Evolutionary conservation across 352 stramenopile genomes (phyloP), one percentile per base, ranked within the genome.

Genomic region (Pythium plurisporium): DNA sequence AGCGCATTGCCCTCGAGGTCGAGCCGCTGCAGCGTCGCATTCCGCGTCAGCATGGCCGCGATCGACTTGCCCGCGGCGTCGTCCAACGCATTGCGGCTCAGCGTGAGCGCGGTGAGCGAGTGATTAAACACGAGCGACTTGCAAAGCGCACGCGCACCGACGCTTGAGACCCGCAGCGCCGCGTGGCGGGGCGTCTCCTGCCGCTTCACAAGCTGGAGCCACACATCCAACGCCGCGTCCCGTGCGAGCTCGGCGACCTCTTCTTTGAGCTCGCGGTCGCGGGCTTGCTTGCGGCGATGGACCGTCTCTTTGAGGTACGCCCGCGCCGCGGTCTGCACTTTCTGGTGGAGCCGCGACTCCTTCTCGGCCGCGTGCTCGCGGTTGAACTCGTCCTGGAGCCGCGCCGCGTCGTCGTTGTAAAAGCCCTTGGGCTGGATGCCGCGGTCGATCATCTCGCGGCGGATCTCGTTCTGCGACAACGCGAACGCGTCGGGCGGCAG

Each of bases 351-450:
- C 31, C 82, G 73, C 33, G 70, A 72, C 27, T 89, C 78, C 17
- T 72, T 72, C 55, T 93, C 82, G 2, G 76, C 73, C 23, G 65
- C 67, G 62, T 91, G 76, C 44, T 91, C 80, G 44, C 76, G 72
- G 51, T 89, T 82, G 61, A 89, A 89, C 54, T 89, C 78, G 26
- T 93, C 80, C 49, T 93, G 82, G 10, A 93, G 69, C n/a, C 80
- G 76, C 29, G 73, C 71, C 20, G 80, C 82, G 61, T 93, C 80
- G 62, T 93, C 82, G 56, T 91, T 93, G 69, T 87, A 93, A 44
- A 91, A 93, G 12, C 79, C 82, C 44, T 93, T 89, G 36, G 82
- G 80, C 54, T 93, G 82, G 49, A 91, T 90, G 20, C 82, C 80
- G 55, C 82, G 82, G 62, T 93, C 82, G 47, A 91, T 84, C 74